Evolutionary conservation across 169 alveolate species (phyloP).

Genomic region (Eimeria praecox): DNA sequence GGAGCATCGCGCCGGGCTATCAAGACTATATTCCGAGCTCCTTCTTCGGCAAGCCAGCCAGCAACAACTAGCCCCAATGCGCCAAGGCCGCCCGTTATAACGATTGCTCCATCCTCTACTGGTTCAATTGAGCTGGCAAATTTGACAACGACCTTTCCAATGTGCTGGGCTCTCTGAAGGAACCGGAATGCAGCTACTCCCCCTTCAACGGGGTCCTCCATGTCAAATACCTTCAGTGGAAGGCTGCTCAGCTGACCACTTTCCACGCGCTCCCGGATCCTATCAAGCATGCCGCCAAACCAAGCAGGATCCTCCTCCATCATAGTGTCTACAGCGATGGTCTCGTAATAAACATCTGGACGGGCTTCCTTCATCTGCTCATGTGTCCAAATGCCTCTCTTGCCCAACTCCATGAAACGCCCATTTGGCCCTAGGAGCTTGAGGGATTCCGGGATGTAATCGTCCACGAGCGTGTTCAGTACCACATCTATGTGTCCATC

Average conservation of each 20-base stretch:
- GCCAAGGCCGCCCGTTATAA: too few relatives aligned
- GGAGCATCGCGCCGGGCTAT: too few relatives aligned
- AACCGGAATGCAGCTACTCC: constrained; percentile 85
- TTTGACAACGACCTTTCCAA: too few relatives aligned
- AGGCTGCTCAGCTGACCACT: constrained; percentile 51
- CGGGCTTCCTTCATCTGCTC: constrained; percentile 81
- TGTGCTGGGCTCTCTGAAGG: constrained; percentile 85
- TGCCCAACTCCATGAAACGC: constrained; percentile 89
- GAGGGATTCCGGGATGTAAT: constrained; percentile 83
- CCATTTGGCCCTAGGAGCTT: constrained; percentile 84
- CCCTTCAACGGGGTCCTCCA: constrained; percentile 71
- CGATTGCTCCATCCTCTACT: too few relatives aligned
- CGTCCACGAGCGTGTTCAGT: constrained; percentile 85
- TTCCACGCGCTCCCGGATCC: constrained; percentile 78
- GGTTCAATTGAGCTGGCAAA: too few relatives aligned
- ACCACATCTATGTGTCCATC: constrained; percentile 85
- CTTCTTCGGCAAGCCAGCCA: too few relatives aligned
- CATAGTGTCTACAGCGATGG: constrained; percentile 84
- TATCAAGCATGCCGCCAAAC: constrained; percentile 84
- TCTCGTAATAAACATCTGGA: constrained; percentile 83
- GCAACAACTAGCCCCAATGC: too few relatives aligned
- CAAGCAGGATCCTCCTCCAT: constrained; percentile 85
- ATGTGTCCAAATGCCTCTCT: constrained; percentile 85
- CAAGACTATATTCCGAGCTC: too few relatives aligned
- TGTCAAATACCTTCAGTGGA: constrained; percentile 83